Conservation (phyloP, 1,284 basidiomycete species). For the Trichosporon faecale region DNA sequence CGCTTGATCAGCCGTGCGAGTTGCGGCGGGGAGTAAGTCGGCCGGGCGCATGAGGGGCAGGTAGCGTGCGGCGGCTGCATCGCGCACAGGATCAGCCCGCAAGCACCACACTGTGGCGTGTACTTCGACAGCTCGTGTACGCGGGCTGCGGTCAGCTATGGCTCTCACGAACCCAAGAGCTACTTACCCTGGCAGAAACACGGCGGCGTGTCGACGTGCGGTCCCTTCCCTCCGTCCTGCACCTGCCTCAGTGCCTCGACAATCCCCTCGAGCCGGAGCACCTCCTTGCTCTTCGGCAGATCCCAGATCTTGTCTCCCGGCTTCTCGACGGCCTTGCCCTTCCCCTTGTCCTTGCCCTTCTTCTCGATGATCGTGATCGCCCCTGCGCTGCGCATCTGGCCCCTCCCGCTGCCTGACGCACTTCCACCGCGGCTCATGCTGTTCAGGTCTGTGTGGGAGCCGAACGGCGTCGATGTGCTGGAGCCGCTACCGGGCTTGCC, state of each 20-base stretch:
- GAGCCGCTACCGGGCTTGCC: background rate
- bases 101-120: slow-evolving; percentile 49
- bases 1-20: slow-evolving; percentile 42
- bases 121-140: slow-evolving; percentile 49
- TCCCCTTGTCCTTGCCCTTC: slow-evolving; percentile 21
- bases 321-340: slow-evolving; percentile 5
- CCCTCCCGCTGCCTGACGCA: background rate
- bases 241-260: slow-evolving; percentile 33
- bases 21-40: slow-evolving; percentile 34
- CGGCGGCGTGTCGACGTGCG: slow-evolving; percentile 21
- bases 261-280: slow-evolving; percentile 43
- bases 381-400: slow-evolving; percentile 16
- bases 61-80: slow-evolving; percentile 48
- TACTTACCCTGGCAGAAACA: slow-evolving; percentile 54
- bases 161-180: background rate
- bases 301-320: slow-evolving; percentile 46
- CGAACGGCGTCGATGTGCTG: background rate
- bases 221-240: slow-evolving; percentile 35
- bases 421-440: slow-evolving; percentile 5
- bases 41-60: slow-evolving; percentile 51
- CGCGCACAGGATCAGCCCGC: slow-evolving; percentile 49
- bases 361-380: slow-evolving; percentile 34
- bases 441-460: background rate
- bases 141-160: slow-evolving; percentile 39
- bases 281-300: slow-evolving; percentile 38